These are phyloP conservation scores for Erodium chrysanthum DNA, from an alignment of 441 rosid species.

Conservation along the genomic window DNA sequence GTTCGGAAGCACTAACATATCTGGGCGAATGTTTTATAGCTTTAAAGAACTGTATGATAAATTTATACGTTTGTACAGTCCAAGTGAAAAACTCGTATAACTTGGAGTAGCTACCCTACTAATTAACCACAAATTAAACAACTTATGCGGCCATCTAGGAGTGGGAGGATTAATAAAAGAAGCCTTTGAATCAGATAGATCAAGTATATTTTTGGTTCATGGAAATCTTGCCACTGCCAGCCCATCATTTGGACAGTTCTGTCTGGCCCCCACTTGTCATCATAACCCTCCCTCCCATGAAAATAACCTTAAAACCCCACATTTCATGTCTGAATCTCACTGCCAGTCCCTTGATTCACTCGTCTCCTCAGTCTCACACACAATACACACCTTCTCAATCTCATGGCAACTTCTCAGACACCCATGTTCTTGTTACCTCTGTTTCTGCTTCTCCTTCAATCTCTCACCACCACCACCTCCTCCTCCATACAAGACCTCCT, in stretches of 20 bases:
- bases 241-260: conserved; percentile 19
- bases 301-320: conserved; percentile 10
- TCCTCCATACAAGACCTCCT: conserved; percentile 51
- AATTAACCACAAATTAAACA: not conserved
- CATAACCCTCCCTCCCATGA: not conserved
- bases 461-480: conserved; percentile 17
- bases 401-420: conserved; percentile 27
- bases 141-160: not conserved
- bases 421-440: conserved; percentile 21
- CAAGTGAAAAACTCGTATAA: no score
- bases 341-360: not conserved
- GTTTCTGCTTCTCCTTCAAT: conserved; percentile 19
- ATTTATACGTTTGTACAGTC: no score
- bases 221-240: conserved; percentile 15
- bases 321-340: not conserved
- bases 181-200: not conserved
- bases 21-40: no score
- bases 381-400: conserved; percentile 16
- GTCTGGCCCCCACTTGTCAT: not conserved
- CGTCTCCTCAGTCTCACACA: not conserved
- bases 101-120: no score
- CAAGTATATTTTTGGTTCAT: not conserved
- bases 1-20: no score
- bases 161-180: not conserved
- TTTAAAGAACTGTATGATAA: no score